phyloP scores from a whole-genome alignment of 345 rosid genomes.

The Camelina laxa region DNA sequence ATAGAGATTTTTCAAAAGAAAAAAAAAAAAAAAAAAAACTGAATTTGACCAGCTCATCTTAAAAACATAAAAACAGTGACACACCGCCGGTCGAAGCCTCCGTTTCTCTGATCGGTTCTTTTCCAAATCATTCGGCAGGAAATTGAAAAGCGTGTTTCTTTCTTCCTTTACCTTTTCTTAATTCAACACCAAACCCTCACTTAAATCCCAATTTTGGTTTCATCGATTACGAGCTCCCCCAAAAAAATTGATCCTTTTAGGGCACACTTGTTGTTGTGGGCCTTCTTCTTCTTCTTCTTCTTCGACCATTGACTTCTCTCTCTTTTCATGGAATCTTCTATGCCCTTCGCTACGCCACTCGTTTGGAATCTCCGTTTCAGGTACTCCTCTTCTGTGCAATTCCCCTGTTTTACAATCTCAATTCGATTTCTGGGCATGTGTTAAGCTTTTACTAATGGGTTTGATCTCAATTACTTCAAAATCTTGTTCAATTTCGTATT shows the following conservation, averaged over 20 bases:
- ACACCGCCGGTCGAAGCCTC: conserved; percentile 37
- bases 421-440: neutral
- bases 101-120: conserved; percentile 19
- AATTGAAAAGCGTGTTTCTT: conserved; percentile 1
- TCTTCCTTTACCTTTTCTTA: neutral
- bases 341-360: conserved; percentile 32
- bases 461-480: conserved; percentile 20
- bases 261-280: conserved; percentile 24
- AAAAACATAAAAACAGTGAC: neutral
- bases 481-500: conserved; percentile 5
- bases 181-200: neutral
- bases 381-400: conserved; percentile 28
- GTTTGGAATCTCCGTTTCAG: conserved; percentile 36
- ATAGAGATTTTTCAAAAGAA: too few species aligned
- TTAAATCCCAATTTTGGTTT: conserved; percentile 25
- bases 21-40: neutral
- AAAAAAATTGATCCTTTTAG: conserved; percentile 28
- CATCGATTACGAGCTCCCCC: conserved; percentile 20
- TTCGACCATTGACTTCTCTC: conserved; percentile 30
- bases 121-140: conserved; percentile 14
- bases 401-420: neutral
- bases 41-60: conserved; percentile 19
- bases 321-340: conserved; percentile 32
- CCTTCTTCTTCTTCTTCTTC: conserved; percentile 23
- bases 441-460: conserved; percentile 14